Evolutionary conservation across 164 flowering plant species (phyloP).

Genomic region (Umbellularia californica): DNA sequence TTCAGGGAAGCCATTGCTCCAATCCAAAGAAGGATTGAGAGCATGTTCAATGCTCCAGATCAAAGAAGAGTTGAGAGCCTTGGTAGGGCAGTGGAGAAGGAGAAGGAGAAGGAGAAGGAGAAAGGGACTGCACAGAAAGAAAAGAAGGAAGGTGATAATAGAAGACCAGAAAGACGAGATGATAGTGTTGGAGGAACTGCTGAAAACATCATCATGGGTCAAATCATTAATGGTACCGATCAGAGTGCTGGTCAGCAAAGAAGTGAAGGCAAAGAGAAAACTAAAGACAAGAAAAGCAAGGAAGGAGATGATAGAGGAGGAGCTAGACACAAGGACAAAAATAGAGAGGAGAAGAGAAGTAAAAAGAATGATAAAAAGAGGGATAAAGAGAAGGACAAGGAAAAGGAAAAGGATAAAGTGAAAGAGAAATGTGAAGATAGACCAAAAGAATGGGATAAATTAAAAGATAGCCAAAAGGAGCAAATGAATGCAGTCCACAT

Average conservation of each 20-base stretch:
- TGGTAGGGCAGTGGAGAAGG: slow-evolving; percentile 25
- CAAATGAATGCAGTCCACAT: slow-evolving; percentile 5
- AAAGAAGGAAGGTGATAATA: slow-evolving; percentile 28
- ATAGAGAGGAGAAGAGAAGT: slow-evolving; percentile 29
- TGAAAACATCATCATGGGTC: background rate
- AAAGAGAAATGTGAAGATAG: slow-evolving; percentile 31
- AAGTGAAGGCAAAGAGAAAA: slow-evolving; percentile 29
- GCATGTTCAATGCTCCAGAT: slow-evolving; percentile 7
- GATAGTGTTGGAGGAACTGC: slow-evolving; percentile 23
- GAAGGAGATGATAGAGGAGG: slow-evolving; percentile 28
- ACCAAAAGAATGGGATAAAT: slow-evolving; percentile 26
- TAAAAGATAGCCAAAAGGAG: slow-evolving; percentile 27
- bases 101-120: background rate
- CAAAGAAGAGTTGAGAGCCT: slow-evolving; percentile 32
- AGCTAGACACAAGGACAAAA: slow-evolving; percentile 26
- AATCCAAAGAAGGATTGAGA: slow-evolving; percentile 8
- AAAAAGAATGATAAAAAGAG: slow-evolving; percentile 34
- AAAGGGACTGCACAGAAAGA: slow-evolving; percentile 25
- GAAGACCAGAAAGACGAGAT: slow-evolving; percentile 21
- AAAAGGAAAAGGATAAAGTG: slow-evolving; percentile 36
- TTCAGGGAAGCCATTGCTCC: slow-evolving; percentile 18
- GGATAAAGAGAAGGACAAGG: slow-evolving; percentile 44
- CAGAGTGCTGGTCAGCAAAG: slow-evolving; percentile 9
- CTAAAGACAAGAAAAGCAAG: slow-evolving; percentile 19
- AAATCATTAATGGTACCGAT: background rate